These are phyloP conservation scores for Rhizopus sp. DNA, from an alignment of 371 early-diverging fungal species.

Conservation along the genomic window DNA sequence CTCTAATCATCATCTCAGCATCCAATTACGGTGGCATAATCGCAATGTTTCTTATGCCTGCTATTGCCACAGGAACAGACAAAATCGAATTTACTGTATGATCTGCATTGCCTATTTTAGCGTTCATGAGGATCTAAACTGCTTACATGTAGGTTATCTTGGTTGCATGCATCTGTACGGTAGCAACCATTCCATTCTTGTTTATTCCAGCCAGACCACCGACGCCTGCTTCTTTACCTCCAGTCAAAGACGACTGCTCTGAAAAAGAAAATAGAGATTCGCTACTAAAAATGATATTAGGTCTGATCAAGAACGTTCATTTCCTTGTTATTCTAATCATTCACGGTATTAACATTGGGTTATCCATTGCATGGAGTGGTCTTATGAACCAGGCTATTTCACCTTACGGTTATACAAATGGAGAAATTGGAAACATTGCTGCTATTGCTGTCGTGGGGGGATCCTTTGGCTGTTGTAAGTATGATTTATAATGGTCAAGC, in stretches of 20 bases:
- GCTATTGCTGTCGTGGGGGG: slow-evolving; percentile 61
- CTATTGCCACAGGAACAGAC: slow-evolving; percentile 47
- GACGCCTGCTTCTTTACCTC: slow-evolving; percentile 41
- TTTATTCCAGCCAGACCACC: slow-evolving; percentile 52
- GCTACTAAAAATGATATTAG: slow-evolving; percentile 48
- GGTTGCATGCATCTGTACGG: slow-evolving; percentile 48
- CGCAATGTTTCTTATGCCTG: slow-evolving; percentile 53
- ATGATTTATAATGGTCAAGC: neutral
- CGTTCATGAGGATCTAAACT: neutral
- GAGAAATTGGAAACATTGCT: slow-evolving; percentile 60
- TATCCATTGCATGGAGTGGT: slow-evolving; percentile 66
- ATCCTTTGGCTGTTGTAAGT: slow-evolving; percentile 50
- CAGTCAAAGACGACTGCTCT: neutral
- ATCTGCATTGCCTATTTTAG: neutral
- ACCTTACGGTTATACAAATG: slow-evolving; percentile 67
- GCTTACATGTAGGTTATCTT: slow-evolving; percentile 42
- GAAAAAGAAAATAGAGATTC: slow-evolving; percentile 10
- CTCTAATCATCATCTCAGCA: slow-evolving; percentile 5
- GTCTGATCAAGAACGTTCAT: slow-evolving; percentile 50
- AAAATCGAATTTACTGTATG: slow-evolving; percentile 37
- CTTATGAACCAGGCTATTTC: slow-evolving; percentile 59
- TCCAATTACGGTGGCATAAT: slow-evolving; percentile 52
- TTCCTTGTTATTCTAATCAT: slow-evolving; percentile 58
- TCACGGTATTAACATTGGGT: slow-evolving; percentile 62
- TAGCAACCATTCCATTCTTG: slow-evolving; percentile 45